Evolutionary conservation across 768 basidiomycete species (phyloP).

Genomic region (Lactarius tabidus): DNA sequence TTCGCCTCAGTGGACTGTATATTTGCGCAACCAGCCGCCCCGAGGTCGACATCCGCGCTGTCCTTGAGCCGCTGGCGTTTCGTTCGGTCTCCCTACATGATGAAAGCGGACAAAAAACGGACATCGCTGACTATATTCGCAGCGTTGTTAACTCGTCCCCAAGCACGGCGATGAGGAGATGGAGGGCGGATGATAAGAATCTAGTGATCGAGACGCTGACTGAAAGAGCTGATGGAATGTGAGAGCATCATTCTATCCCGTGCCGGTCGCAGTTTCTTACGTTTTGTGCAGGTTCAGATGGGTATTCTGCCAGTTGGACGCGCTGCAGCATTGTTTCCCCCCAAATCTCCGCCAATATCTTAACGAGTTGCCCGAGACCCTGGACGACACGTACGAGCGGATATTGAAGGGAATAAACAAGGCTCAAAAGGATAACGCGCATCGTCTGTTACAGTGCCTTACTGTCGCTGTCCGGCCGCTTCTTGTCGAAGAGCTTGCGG

Average conservation of each 20-base stretch:
- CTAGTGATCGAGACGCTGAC: background rate
- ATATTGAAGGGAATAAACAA: background rate
- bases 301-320: background rate
- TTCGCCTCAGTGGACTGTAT: background rate
- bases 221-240: background rate
- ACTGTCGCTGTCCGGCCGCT: background rate
- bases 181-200: background rate
- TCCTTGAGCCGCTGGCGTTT: background rate
- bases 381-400: background rate
- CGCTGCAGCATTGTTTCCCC: background rate
- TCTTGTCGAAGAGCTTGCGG: background rate
- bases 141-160: background rate
- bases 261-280: background rate
- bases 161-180: background rate
- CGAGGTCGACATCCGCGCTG: background rate
- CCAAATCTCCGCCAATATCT: background rate
- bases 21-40: background rate
- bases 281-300: background rate
- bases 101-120: background rate
- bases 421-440: background rate
- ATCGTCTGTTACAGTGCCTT: background rate
- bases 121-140: background rate
- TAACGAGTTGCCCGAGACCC: background rate
- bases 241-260: background rate
- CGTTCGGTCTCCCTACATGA: background rate